Base-by-base conservation (phyloP, 306 rosid species). In the Sophora flavescens region DNA sequence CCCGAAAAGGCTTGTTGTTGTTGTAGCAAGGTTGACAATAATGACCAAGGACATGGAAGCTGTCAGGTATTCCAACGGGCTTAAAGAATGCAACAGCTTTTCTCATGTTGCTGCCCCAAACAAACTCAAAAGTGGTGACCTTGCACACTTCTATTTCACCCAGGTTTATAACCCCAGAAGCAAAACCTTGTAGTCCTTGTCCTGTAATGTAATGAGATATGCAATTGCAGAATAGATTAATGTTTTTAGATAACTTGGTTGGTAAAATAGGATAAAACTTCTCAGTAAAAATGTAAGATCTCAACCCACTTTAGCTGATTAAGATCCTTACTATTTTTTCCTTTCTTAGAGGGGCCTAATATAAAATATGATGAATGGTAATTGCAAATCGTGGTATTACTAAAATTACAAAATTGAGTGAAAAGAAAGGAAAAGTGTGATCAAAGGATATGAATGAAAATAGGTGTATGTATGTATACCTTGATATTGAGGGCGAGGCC, bases 31-130 rank as follows among this genome's bases (percentile, higher is more conserved):
- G 84, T 72, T 90, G 97, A 84, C 95, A 92, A 80, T 85, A 89
- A 83, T 94, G 93, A 65, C 97, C 97, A 70, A 94, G 87, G 66
- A 89, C 68, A 74, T 74, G 88, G 63, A 90, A 94, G 32, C 93
- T 88, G 57, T 86, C 89, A 30, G 98, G 97, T 66, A 92, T 80
- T 64, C 82, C 88, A 13, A 68, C 84, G 8, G 96, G 98, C 80
- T 87, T 86, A 79, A 86, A 94, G 68, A 94, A 92, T 52, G 87
- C 63, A 72, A 85, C 82, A 68, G 83, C 69, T 75, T 86, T 87
- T 26, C 74, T 80, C 62, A 64, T 82, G 79, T 81, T 82, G 85
- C 86, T 74, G 70, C 78, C 59, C 93, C 94, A 94, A 73, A 94
- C 85, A 67, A 78, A 78, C 78, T 86, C 90, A 76, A 91, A 90